These are phyloP conservation scores for Cladosporium velox DNA, from an alignment of 2,329 filamentous ascomycete genomes.

Conservation along the genomic window DNA sequence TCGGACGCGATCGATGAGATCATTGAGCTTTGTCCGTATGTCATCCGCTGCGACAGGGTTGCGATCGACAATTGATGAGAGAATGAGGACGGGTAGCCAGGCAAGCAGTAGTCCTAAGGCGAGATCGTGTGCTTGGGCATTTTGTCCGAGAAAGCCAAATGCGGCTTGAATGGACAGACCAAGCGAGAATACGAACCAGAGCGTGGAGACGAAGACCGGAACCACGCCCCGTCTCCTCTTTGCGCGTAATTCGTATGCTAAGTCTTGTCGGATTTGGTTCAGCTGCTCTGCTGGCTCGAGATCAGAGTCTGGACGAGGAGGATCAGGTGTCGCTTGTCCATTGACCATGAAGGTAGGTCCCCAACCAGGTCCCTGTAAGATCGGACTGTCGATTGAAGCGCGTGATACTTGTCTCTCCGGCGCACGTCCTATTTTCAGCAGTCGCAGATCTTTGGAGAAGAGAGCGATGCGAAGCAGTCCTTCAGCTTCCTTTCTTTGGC, in stretches of 20 bases:
- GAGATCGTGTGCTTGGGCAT: conserved; percentile 48
- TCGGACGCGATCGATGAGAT: conserved; percentile 42
- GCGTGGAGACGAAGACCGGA: conserved; percentile 44
- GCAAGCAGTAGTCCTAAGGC: conserved; percentile 47
- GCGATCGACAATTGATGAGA: conserved; percentile 49
- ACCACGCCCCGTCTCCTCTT: conserved; percentile 45
- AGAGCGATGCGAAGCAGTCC: conserved; percentile 44
- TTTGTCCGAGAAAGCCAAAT: conserved; percentile 41
- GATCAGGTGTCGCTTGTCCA: conserved; percentile 7
- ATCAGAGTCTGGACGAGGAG: conserved; percentile 9
- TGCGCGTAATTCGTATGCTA: conserved; percentile 45
- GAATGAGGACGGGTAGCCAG: conserved; percentile 50
- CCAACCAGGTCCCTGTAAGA: background rate
- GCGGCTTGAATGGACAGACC: conserved; percentile 42
- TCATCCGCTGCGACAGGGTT: conserved; percentile 48
- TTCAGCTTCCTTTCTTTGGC: conserved; percentile 38
- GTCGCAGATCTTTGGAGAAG: conserved; percentile 43
- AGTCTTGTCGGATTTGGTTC: conserved; percentile 37
- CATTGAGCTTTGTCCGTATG: conserved; percentile 43
- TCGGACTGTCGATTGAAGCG: background rate
- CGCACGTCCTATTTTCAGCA: conserved; percentile 24
- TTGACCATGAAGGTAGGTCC: background rate
- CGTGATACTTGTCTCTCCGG: background rate
- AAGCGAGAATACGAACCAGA: conserved; percentile 47
- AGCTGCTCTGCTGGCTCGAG: conserved; percentile 27